A percentile compares a stretch with the other conserved stretches of the same genome.
phyloP scores from a whole-genome alignment of 1,139 yeast species.

The Sugiyamaella xylanicola region DNA sequence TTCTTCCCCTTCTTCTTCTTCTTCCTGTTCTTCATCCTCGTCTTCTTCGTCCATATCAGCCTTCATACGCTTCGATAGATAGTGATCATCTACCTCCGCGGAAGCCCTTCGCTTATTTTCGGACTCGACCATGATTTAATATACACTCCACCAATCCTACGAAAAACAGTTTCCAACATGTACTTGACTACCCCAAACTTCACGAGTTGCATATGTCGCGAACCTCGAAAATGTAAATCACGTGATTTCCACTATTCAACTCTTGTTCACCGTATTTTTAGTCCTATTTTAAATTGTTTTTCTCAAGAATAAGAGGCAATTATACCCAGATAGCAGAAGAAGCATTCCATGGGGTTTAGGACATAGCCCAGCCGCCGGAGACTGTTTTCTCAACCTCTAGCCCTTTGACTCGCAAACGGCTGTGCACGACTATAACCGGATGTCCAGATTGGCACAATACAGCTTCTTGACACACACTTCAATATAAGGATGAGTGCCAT shows the following conservation, averaged over 20 bases:
- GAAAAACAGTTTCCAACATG: neutral
- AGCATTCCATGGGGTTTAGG: neutral
- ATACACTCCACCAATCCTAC: neutral
- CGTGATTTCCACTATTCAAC: too few species aligned
- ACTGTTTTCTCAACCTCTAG: too few species aligned
- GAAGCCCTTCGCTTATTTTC: constrained; percentile 13
- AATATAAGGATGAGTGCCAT: too few species aligned
- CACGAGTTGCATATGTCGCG: neutral
- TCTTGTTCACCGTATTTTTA: too few species aligned
- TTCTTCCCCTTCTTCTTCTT: constrained; percentile 7
- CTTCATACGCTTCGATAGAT: constrained; percentile 6
- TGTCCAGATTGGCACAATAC: too few species aligned
- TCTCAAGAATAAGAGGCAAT: too few species aligned
- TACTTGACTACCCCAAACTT: neutral
- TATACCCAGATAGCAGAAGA: too few species aligned
- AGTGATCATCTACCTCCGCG: constrained; percentile 8
- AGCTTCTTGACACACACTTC: too few species aligned
- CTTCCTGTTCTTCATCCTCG: constrained; percentile 2
- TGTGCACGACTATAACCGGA: too few species aligned
- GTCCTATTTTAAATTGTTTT: too few species aligned
- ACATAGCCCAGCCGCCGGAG: neutral
- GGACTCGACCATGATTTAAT: constrained; percentile 7
- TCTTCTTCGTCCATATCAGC: constrained; percentile 5
- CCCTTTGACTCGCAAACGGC: too few species aligned
- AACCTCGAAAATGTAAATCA: neutral